These are phyloP conservation scores for Aspergillus aculeatus DNA, from an alignment of 2,329 filamentous ascomycete species.

Conservation along the genomic window DNA sequence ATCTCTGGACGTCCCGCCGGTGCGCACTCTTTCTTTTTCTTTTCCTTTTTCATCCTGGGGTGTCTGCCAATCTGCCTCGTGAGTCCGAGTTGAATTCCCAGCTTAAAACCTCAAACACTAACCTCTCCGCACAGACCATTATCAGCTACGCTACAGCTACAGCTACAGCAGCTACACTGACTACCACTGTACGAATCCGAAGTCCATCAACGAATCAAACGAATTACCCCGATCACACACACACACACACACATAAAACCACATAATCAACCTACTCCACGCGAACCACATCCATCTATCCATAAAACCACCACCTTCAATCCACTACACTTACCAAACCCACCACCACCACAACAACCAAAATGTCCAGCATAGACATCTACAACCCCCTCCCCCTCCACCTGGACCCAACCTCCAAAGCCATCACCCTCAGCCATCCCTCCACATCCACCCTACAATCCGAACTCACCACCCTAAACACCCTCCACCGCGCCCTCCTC, in stretches of 20 bases:
- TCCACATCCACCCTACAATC: conserved; percentile 53
- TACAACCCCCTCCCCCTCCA: conserved; percentile 81
- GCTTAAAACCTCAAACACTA: neutral
- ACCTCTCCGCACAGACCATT: conserved; percentile 5
- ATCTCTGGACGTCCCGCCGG: too few relatives aligned
- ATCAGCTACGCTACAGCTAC: neutral
- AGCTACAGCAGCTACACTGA: neutral
- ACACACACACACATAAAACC: too few relatives aligned
- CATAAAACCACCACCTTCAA: neutral
- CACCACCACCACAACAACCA: conserved; percentile 1
- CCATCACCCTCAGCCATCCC: conserved; percentile 57
- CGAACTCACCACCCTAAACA: conserved; percentile 74
- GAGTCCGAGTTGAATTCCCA: neutral
- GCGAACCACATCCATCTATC: neutral
- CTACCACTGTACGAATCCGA: neutral
- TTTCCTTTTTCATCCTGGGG: too few relatives aligned
- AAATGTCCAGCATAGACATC: conserved; percentile 36
- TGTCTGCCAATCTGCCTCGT: too few relatives aligned
- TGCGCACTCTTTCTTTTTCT: too few relatives aligned
- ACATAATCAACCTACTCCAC: neutral
- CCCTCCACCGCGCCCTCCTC: conserved; percentile 71
- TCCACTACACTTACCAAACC: neutral
- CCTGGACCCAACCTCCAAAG: conserved; percentile 79
- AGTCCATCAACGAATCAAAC: neutral
- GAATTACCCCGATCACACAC: neutral